These are phyloP conservation scores for Taxawa tesnikishii DNA, from an alignment of 2,329 filamentous ascomycete genomes.

Conservation along the genomic window DNA sequence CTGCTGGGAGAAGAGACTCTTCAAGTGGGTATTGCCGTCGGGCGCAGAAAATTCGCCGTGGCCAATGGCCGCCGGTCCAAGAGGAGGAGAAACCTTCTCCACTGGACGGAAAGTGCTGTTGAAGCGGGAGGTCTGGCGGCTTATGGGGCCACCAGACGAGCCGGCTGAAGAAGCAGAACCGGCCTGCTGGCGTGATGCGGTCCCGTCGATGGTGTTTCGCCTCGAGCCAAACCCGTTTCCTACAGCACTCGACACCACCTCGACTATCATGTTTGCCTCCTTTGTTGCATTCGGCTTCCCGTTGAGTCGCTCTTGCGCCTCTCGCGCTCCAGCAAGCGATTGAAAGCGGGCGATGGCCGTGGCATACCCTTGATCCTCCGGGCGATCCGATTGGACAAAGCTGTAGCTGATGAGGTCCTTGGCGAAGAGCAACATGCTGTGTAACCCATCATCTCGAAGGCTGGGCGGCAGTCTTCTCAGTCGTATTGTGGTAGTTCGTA, in stretches of 20 bases:
- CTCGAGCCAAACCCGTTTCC: constrained; percentile 19
- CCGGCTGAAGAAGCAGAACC: constrained; percentile 29
- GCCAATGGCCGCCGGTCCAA: constrained; percentile 31
- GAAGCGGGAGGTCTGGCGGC: constrained; percentile 46
- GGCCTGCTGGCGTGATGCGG: constrained; percentile 27
- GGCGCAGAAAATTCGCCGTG: constrained; percentile 49
- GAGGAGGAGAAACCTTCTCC: constrained; percentile 49
- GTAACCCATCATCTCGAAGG: constrained; percentile 45
- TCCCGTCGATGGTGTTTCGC: constrained; percentile 43
- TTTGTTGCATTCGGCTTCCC: constrained; percentile 50
- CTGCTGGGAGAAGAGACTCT: constrained; percentile 58
- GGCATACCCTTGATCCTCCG: constrained; percentile 44
- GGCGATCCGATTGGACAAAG: constrained; percentile 40
- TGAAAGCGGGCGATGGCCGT: constrained; percentile 49
- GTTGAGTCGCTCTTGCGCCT: constrained; percentile 46
- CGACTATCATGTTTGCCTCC: constrained; percentile 45
- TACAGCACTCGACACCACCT: constrained; percentile 34
- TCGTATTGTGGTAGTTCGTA: constrained; percentile 28
- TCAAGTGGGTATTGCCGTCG: constrained; percentile 42
- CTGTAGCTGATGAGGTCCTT: constrained; percentile 49
- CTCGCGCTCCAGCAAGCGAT: constrained; percentile 43
- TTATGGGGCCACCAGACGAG: constrained; percentile 30
- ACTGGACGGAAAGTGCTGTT: constrained; percentile 49
- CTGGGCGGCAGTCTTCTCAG: constrained; percentile 48
- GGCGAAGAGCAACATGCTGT: constrained; percentile 53